Base-by-base conservation (phyloP, 768 basidiomycete genomes). In the Pulveroboletus sp. region DNA sequence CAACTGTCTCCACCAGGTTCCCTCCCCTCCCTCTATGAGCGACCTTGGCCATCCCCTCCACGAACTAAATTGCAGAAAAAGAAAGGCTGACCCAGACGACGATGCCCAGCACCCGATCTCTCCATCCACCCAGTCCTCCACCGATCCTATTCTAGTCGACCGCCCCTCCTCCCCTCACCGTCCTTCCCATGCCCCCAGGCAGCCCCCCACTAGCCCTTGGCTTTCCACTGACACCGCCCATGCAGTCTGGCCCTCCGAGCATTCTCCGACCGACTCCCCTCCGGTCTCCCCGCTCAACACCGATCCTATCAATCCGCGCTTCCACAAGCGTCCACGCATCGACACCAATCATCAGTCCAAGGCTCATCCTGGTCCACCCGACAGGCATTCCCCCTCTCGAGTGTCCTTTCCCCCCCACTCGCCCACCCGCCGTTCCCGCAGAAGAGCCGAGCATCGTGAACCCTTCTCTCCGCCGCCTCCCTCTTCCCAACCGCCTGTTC, bases 11-110 rank as follows among this genome's bases (percentile, higher is more conserved):
- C 61, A n/a, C 57, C 39, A n/a, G 26, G 21, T 10, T 53, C 50
- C 55, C 52, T 21, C 21, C 45, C 46, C 46, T 51, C 55, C 58
- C 60, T 61, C 53, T 53, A 85, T 86, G 82, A 81, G 84, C 71
- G 76, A 82, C 74, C 74, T 81, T 56, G 74, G 78, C 58, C 78
- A 82, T 54, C 71, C 75, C 48, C 67, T 70, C 57, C 76, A 76
- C 51, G 59, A 75, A 70, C 44, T 65, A 47, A 68, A 76, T 75
- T 73, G 75, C 63, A 76, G 81, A 63, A 88, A 88, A 69, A 81
- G 86, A 57, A 88, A 89, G 69, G 77, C 82, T 0, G 78, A 78
- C 64, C 47, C 63, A 27, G 81, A 85, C 50, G 74, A 76, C 40
- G 68, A 69, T 39, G 49, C 39, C n/a, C 57, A 58, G 27, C 54